phyloP scores from a whole-genome alignment of 192 early-diverging fungal species.

The Backusella parvicylindrica region DNA sequence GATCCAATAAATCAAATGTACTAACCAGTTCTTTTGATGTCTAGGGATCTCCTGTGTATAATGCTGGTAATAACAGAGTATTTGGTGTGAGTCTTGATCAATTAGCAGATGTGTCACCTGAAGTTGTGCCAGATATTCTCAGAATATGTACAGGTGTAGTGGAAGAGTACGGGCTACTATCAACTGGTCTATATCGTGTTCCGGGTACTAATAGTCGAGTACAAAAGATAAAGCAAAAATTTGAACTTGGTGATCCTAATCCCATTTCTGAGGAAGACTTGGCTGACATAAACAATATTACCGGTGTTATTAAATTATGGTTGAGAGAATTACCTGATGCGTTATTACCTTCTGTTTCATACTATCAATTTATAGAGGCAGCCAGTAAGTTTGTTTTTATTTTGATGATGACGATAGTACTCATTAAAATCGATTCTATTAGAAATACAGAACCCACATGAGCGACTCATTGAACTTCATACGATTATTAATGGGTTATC shows the following conservation, averaged over 20 bases:
- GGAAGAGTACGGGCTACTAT: constrained; percentile 68
- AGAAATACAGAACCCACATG: constrained; percentile 58
- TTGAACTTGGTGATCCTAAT: constrained; percentile 68
- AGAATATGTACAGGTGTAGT: constrained; percentile 76
- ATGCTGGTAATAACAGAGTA: constrained; percentile 8
- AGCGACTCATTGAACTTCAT: constrained; percentile 62
- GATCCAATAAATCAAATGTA: background rate
- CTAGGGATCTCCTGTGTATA: background rate
- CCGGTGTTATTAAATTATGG: constrained; percentile 88
- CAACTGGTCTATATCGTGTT: constrained; percentile 84
- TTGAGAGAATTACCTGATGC: constrained; percentile 91
- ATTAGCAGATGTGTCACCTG: constrained; percentile 66
- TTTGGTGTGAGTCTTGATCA: constrained; percentile 55
- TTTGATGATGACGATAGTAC: background rate
- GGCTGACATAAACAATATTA: constrained; percentile 79
- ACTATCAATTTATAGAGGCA: constrained; percentile 67
- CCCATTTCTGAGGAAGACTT: constrained; percentile 55
- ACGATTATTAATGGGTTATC: constrained; percentile 71
- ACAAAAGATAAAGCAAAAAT: constrained; percentile 64
- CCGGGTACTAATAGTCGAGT: constrained; percentile 78
- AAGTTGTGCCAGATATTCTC: constrained; percentile 74
- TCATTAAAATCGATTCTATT: background rate
- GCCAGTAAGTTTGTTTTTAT: constrained; percentile 49
- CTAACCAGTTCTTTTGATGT: background rate
- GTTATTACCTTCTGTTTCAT: constrained; percentile 67